Percentiles rank a stretch among this genome's conserved stretches.
These are phyloP conservation scores for Parachaetomium inaequale DNA, from an alignment of 495 filamentous ascomycete genomes.

Conservation along the genomic window DNA sequence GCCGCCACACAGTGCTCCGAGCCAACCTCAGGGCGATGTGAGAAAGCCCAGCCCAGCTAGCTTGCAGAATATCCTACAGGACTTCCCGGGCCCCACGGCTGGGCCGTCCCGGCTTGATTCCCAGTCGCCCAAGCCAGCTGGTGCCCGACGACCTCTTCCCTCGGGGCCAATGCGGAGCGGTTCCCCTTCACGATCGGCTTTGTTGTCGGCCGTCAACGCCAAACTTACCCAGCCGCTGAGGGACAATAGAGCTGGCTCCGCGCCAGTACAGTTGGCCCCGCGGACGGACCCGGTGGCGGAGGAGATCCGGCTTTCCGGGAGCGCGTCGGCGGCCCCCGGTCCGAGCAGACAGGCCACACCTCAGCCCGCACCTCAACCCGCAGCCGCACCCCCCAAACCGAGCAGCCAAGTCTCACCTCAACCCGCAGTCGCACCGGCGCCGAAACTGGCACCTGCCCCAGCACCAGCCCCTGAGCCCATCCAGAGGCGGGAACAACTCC, in stretches of 20 bases:
- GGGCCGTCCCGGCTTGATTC: not conserved
- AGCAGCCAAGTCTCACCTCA: not conserved
- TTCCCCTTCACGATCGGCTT: not conserved
- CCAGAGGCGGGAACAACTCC: not conserved
- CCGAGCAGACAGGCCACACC: not conserved
- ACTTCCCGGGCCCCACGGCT: not conserved
- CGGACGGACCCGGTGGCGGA: not conserved
- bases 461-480: not conserved
- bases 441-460: not conserved
- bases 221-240: not conserved
- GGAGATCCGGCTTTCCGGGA: not conserved
- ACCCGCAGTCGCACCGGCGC: not conserved
- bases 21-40: not conserved
- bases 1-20: not conserved
- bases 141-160: not conserved
- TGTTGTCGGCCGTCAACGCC: not conserved
- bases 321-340: not conserved
- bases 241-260: slow-evolving; percentile 10
- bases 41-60: slow-evolving; percentile 23
- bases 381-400: not conserved
- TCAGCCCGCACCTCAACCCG: not conserved
- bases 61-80: slow-evolving; percentile 22
- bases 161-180: not conserved
- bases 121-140: slow-evolving; percentile 2
- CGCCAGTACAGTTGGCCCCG: not conserved